Base-by-base conservation (phyloP, 306 rosid species). In the Begonia peltatifolia region DNA sequence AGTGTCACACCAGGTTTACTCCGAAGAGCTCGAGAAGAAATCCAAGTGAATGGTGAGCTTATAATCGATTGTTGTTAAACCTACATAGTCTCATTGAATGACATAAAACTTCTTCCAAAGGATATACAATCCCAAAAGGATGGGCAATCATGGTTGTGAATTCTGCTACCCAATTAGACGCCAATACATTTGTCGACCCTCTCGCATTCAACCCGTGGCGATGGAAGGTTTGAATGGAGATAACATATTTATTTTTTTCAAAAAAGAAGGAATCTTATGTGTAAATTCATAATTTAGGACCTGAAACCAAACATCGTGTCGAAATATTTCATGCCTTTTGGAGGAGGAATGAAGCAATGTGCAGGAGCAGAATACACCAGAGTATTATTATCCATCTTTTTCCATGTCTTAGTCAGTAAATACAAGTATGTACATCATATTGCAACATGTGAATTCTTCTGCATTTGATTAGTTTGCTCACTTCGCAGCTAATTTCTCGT, bases 1-100 rank as follows among this genome's bases (percentile, higher is more conserved):
- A 80, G 76, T 68, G 73, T 80, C 54, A 79, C 75, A 54, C 88
- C 88, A 20, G 88, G 77, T 57, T 71, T 81, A 71, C 76, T 81
- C 70, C 71, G 88, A 2, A 71, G 72, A 76, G 67, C 84, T 47
- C 53, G 74, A 8, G 63, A 54, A 38, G 88, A 81, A n/a, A 70
- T 74, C 54, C 61, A 59, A 46, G 74, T 74, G 48, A 77, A 74
- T 60, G 88, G 88, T 81, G 20, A 51, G 12, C 17, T 18, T 7
- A 12, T 10, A 51, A 51, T 1, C 9, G 6, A 14, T 14, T 52
- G 47, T 25, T 6, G 35, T 25, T 25, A 6, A 6, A 25, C 35
- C 2, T 25, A 3, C 2, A 25, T 25, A 25, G 2, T 25, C 35
- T 25, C 35, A 6, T 25, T 15, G 41, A 49, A 4, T 20, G 38